These are phyloP conservation scores for Kalmusia sp. DNA, from an alignment of 2,329 filamentous ascomycete species.

Conservation along the genomic window DNA sequence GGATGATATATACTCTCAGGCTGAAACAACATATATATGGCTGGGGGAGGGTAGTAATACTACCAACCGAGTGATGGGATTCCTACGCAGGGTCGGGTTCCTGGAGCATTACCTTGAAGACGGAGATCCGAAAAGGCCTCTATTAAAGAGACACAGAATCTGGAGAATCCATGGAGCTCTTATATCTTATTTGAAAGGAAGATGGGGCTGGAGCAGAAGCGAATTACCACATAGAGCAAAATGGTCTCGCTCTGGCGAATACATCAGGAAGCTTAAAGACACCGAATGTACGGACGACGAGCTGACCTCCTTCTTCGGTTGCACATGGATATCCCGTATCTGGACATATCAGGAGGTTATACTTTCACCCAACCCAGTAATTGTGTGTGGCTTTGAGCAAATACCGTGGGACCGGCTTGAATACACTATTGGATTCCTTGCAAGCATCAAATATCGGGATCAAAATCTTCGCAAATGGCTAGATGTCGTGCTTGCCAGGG, in stretches of 20 bases:
- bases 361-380: neutral
- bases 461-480: neutral
- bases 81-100: neutral
- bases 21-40: conserved; percentile 6
- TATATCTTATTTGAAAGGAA: too few relatives aligned
- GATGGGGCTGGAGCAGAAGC: too few relatives aligned
- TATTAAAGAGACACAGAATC: too few relatives aligned
- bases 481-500: neutral
- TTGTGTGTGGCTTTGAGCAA: neutral
- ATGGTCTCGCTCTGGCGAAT: too few relatives aligned
- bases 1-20: neutral
- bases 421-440: neutral
- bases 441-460: neutral
- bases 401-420: neutral
- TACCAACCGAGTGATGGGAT: neutral
- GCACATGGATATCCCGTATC: conserved; percentile 7
- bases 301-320: too few relatives aligned
- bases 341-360: conserved; percentile 13
- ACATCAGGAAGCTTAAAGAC: too few relatives aligned
- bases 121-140: too few relatives aligned
- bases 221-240: too few relatives aligned
- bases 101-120: too few relatives aligned
- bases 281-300: too few relatives aligned
- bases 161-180: too few relatives aligned
- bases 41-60: conserved; percentile 4